Evolutionary conservation across 2,329 filamentous ascomycete species (phyloP).

Genomic region (Dichotomopilus funicola): DNA sequence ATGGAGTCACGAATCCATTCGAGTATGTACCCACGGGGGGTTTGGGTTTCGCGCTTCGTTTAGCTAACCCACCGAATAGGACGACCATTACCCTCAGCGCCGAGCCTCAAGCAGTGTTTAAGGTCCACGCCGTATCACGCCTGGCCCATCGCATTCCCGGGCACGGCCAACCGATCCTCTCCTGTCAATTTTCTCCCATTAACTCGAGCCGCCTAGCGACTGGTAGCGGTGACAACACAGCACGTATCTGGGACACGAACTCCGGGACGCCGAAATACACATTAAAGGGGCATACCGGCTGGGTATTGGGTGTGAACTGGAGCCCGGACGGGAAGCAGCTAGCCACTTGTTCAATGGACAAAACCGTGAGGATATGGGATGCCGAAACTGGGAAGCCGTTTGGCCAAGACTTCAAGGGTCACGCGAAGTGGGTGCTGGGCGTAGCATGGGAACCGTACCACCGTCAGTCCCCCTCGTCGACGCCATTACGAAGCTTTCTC

Average conservation of each 20-base stretch:
- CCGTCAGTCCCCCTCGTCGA: conserved; percentile 21
- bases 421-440: conserved; percentile 82
- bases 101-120: conserved; percentile 85
- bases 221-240: conserved; percentile 85
- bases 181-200: conserved; percentile 76
- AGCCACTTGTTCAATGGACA: conserved; percentile 90
- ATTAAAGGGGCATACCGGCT: conserved; percentile 78
- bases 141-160: conserved; percentile 84
- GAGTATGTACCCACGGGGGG: conserved; percentile 36
- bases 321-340: conserved; percentile 75
- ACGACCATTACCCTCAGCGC: conserved; percentile 44
- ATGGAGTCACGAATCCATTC: conserved; percentile 53
- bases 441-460: conserved; percentile 94
- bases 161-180: conserved; percentile 85
- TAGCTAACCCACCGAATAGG: conserved; percentile 9
- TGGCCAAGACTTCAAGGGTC: conserved; percentile 70
- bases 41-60: neutral
- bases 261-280: conserved; percentile 85
- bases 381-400: conserved; percentile 69
- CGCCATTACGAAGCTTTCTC: too few species aligned
- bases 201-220: conserved; percentile 74
- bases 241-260: conserved; percentile 89
- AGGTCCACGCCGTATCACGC: conserved; percentile 83
- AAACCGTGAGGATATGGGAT: conserved; percentile 84
- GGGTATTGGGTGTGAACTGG: conserved; percentile 84